phyloP scores from a whole-genome alignment of 352 stramenopile species.

The Phytophthora multivora region DNA sequence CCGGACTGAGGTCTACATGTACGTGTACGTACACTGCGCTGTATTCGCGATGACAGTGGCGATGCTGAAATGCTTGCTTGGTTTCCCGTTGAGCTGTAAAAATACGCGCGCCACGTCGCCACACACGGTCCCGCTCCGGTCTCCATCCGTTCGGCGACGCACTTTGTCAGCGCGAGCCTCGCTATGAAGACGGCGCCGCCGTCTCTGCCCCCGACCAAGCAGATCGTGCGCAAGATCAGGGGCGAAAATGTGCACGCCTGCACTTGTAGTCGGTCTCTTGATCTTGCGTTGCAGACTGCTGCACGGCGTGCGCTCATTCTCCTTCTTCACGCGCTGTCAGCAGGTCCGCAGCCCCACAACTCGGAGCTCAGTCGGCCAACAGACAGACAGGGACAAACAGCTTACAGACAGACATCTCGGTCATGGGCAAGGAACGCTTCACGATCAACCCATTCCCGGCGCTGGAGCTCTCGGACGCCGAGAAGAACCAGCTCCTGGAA shows the following conservation, averaged over 20 bases:
- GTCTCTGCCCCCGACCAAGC: slow-evolving; percentile 26
- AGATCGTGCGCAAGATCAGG: slow-evolving; percentile 29
- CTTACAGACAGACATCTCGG: neutral
- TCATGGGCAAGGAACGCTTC: slow-evolving; percentile 40
- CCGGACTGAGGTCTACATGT: too few species aligned
- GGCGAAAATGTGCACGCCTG: slow-evolving; percentile 13
- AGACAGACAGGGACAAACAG: slow-evolving; percentile 1
- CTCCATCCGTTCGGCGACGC: slow-evolving; percentile 11
- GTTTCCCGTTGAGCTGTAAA: slow-evolving; percentile 20
- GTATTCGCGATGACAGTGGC: too few species aligned
- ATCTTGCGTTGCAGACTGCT: slow-evolving; percentile 19
- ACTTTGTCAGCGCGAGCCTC: slow-evolving; percentile 17
- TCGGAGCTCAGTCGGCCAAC: neutral
- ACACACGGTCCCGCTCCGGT: neutral
- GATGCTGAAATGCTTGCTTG: slow-evolving; percentile 11
- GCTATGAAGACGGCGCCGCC: slow-evolving; percentile 5
- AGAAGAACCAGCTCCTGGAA: slow-evolving; percentile 43
- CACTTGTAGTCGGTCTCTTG: slow-evolving; percentile 21
- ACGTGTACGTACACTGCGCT: too few species aligned
- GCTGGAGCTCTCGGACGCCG: slow-evolving; percentile 35
- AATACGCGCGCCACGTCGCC: slow-evolving; percentile 9
- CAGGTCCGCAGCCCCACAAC: slow-evolving; percentile 6
- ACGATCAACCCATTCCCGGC: slow-evolving; percentile 46
- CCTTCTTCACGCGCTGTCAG: slow-evolving; percentile 22
- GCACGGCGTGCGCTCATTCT: slow-evolving; percentile 23